Conservation (phyloP, 176 grass and related monocot species). For the Aechmea fasciata region DNA sequence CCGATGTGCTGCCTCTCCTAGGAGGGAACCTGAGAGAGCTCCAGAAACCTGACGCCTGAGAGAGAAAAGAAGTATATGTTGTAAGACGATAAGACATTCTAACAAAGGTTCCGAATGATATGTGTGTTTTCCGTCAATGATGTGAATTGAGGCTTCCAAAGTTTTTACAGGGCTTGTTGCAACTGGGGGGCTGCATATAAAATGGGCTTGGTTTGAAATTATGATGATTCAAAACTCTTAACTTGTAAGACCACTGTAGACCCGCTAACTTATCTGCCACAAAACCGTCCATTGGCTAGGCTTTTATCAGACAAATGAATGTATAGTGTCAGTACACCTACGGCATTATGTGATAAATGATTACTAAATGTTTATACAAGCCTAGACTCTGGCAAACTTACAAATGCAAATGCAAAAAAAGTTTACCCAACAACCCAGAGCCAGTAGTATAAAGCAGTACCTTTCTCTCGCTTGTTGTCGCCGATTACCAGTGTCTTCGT, state of each 20-base stretch:
- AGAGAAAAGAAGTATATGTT: constrained; percentile 18
- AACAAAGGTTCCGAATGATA: background rate
- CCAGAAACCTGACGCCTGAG: constrained; percentile 73
- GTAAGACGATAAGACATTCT: background rate
- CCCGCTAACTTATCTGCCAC: too few relatives aligned
- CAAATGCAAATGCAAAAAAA: background rate
- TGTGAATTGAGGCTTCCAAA: background rate
- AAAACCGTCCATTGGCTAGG: too few relatives aligned
- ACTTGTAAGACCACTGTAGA: too few relatives aligned
- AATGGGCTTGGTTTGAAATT: too few relatives aligned
- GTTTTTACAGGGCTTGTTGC: too few relatives aligned
- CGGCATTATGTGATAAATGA: too few relatives aligned
- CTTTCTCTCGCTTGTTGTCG: constrained; percentile 71
- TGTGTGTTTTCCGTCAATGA: background rate
- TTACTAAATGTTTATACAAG: too few relatives aligned
- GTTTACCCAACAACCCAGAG: background rate
- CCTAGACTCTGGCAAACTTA: background rate
- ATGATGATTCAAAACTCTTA: too few relatives aligned
- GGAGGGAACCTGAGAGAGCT: constrained; percentile 66
- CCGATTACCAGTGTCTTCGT: constrained; percentile 68
- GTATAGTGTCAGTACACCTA: too few relatives aligned
- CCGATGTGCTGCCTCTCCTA: constrained; percentile 86
- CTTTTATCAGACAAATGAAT: too few relatives aligned
- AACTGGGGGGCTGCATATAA: too few relatives aligned
- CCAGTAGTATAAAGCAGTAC: constrained; percentile 21